Conservation (phyloP, 2,329 filamentous ascomycete species). For the Diaporthe humulicola region DNA sequence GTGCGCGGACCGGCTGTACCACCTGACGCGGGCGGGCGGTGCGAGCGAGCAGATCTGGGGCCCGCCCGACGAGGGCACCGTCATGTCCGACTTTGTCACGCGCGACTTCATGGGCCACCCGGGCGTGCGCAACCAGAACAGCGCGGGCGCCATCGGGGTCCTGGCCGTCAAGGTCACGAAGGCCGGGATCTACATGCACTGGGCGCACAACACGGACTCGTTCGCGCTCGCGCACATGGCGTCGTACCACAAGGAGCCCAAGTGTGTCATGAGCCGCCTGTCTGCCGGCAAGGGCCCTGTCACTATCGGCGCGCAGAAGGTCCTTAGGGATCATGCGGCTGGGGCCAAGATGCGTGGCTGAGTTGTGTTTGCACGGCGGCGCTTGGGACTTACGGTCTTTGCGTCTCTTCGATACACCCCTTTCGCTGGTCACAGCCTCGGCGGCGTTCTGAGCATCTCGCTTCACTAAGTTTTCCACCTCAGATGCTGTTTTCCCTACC, state of each 20-base stretch:
- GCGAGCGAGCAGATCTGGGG: conserved; percentile 76
- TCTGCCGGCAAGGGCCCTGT: conserved; percentile 61
- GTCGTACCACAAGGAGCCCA: conserved; percentile 79
- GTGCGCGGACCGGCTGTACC: conserved; percentile 88
- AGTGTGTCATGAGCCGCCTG: conserved; percentile 90
- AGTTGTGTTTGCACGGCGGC: background rate
- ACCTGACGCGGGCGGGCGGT: conserved; percentile 70
- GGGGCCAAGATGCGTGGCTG: background rate
- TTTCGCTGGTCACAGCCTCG: background rate
- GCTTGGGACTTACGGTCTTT: background rate
- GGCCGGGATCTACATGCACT: conserved; percentile 86
- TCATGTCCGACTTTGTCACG: conserved; percentile 81
- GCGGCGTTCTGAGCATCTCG: no score
- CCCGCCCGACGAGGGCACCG: conserved; percentile 76
- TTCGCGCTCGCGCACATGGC: conserved; percentile 92
- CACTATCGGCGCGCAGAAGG: conserved; percentile 67
- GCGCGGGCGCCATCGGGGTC: conserved; percentile 89
- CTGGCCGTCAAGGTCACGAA: conserved; percentile 89
- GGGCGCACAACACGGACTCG: conserved; percentile 94
- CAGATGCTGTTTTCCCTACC: background rate
- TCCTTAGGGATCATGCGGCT: conserved; percentile 42
- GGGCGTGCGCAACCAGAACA: conserved; percentile 83
- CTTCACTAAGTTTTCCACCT: background rate
- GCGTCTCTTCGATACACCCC: background rate
- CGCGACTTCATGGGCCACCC: conserved; percentile 96